phyloP scores from a whole-genome alignment of 1,284 basidiomycete genomes.

The Ceratobasidium sp. region DNA sequence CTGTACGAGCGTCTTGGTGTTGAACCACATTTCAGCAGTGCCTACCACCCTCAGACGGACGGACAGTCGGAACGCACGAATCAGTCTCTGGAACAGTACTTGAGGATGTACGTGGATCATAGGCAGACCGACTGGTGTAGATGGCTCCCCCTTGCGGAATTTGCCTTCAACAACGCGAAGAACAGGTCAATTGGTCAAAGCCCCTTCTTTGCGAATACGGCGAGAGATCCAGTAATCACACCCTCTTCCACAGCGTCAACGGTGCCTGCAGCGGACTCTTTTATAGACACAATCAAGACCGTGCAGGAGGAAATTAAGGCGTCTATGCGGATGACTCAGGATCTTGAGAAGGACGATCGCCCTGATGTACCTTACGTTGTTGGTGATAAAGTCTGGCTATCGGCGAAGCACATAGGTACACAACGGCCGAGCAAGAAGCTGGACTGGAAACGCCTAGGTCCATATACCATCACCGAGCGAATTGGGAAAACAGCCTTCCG shows the following conservation, averaged over 20 bases:
- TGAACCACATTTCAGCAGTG: constrained; percentile 43
- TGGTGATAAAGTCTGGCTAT: constrained; percentile 48
- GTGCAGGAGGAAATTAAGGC: constrained; percentile 11
- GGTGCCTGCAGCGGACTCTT: not conserved
- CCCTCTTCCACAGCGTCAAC: not conserved
- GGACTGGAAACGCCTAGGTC: constrained; percentile 45
- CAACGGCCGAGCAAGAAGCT: constrained; percentile 48
- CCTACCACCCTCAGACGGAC: constrained; percentile 47
- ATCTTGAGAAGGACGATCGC: not conserved
- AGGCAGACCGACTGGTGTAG: constrained; percentile 46
- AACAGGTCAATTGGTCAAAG: constrained; percentile 42
- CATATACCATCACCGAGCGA: constrained; percentile 44
- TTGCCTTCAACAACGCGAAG: constrained; percentile 43
- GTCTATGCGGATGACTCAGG: constrained; percentile 8
- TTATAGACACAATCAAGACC: not conserved
- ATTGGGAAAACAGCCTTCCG: constrained; percentile 21
- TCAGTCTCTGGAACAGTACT: constrained; percentile 47
- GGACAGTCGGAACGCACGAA: constrained; percentile 50
- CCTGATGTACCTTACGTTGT: constrained; percentile 34
- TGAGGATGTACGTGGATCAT: constrained; percentile 42
- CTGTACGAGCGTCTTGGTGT: constrained; percentile 37
- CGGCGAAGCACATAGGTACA: constrained; percentile 45
- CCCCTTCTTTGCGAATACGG: constrained; percentile 50
- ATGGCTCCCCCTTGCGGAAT: constrained; percentile 46
- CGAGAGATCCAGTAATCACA: constrained; percentile 47